These are phyloP conservation scores for Aureobasidium subglaciale DNA, from an alignment of 2,329 filamentous ascomycete species.

Conservation along the genomic window DNA sequence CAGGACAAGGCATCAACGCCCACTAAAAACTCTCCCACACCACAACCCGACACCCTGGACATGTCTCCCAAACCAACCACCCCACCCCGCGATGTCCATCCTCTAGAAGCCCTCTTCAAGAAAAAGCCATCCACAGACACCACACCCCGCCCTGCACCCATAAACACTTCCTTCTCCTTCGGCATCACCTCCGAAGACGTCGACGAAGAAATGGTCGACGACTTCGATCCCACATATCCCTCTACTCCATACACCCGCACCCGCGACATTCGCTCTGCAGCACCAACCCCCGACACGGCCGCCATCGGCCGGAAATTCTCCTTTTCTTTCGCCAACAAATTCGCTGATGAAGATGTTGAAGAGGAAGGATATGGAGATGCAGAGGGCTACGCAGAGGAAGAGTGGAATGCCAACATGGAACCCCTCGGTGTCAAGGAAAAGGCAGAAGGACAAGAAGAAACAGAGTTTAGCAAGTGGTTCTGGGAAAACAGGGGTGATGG, in stretches of 20 bases:
- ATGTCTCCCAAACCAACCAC: background rate
- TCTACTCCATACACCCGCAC: conserved; percentile 76
- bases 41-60: background rate
- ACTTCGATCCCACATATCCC: conserved; percentile 39
- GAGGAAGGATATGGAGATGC: conserved; percentile 29
- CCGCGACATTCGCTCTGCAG: conserved; percentile 73
- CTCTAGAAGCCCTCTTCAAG: conserved; percentile 90
- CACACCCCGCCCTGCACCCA: conserved; percentile 35
- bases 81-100: conserved; percentile 53
- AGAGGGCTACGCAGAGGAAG: conserved; percentile 13
- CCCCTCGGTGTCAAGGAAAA: conserved; percentile 17
- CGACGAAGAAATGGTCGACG: background rate
- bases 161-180: conserved; percentile 67
- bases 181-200: conserved; percentile 45
- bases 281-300: conserved; percentile 90
- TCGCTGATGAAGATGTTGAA: conserved; percentile 39
- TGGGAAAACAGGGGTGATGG: conserved; percentile 45
- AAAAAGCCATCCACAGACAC: conserved; percentile 32
- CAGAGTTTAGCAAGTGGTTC: conserved; percentile 57
- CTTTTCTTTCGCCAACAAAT: conserved; percentile 36
- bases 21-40: background rate
- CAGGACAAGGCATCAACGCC: background rate
- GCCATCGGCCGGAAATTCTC: conserved; percentile 60
- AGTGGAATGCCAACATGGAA: background rate
- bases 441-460: conserved; percentile 34